Conservation (phyloP, 768 basidiomycete genomes). For the Mrakia hoshinonis region DNA sequence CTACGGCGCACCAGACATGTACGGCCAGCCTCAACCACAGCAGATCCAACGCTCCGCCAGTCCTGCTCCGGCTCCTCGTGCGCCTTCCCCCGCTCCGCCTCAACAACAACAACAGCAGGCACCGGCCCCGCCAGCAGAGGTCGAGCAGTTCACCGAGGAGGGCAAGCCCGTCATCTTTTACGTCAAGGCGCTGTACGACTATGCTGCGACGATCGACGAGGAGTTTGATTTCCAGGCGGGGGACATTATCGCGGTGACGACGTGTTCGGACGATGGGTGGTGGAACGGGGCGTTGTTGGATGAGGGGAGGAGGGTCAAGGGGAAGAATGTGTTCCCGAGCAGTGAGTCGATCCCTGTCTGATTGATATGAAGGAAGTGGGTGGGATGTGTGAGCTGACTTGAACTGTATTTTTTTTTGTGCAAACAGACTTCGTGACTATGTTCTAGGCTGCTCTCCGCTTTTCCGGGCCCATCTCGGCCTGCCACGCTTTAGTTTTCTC, state of each 20-base stretch:
- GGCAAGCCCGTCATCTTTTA: slow-evolving; percentile 79
- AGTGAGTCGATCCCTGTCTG: slow-evolving; percentile 35
- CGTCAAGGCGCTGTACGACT: slow-evolving; percentile 85
- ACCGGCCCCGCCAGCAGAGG: slow-evolving; percentile 4
- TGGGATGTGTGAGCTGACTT: too few species aligned
- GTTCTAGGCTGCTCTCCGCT: too few species aligned
- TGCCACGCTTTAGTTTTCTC: too few species aligned
- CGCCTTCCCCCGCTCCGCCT: slow-evolving; percentile 35
- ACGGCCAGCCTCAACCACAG: slow-evolving; percentile 18
- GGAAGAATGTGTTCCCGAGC: slow-evolving; percentile 74
- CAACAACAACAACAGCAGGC: too few species aligned
- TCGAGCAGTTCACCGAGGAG: slow-evolving; percentile 70
- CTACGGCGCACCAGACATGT: background rate
- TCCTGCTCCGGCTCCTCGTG: slow-evolving; percentile 22
- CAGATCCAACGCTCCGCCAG: slow-evolving; percentile 14
- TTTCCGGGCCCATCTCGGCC: too few species aligned
- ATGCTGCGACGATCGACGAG: slow-evolving; percentile 71
- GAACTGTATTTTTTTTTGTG: too few species aligned
- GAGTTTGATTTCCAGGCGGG: slow-evolving; percentile 94
- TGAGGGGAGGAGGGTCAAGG: slow-evolving; percentile 52
- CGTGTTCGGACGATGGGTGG: slow-evolving; percentile 76
- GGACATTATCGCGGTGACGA: slow-evolving; percentile 90
- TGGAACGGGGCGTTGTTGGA: slow-evolving; percentile 79
- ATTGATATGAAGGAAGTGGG: too few species aligned
- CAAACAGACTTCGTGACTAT: too few species aligned